Conservation (phyloP, 768 basidiomycete genomes). For the Hygrocybe punicea region DNA sequence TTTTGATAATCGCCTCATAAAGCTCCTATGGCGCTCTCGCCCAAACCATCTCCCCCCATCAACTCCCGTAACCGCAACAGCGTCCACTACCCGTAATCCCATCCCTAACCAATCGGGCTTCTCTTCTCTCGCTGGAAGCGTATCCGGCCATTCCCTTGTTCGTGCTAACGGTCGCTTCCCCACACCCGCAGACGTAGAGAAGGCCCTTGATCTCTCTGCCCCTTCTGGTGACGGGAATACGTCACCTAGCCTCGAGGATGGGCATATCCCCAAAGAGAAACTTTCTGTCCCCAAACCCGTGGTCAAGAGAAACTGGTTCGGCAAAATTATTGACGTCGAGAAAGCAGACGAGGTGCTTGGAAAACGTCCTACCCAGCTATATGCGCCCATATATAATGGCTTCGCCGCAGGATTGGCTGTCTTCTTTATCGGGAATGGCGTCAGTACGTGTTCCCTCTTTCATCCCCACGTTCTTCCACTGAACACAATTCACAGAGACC, state of each 20-base stretch:
- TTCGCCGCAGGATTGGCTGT: constrained; percentile 54
- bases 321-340: not conserved
- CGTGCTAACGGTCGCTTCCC: not conserved
- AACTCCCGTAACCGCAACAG: constrained; percentile 19
- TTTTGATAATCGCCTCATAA: constrained; percentile 75
- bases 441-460: constrained; percentile 41
- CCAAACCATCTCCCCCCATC: constrained; percentile 31
- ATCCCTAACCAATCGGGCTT: constrained; percentile 17
- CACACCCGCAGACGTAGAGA: not conserved
- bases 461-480: not conserved
- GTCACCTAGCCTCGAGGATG: too few species aligned
- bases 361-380: constrained; percentile 39
- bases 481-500: constrained; percentile 26
- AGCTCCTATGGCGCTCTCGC: constrained; percentile 68
- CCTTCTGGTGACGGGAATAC: not conserved
- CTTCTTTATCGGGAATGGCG: constrained; percentile 60
- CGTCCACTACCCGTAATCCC: constrained; percentile 24
- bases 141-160: not conserved
- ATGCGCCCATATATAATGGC: constrained; percentile 71
- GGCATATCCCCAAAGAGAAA: too few species aligned
- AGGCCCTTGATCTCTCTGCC: not conserved
- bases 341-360: constrained; percentile 5
- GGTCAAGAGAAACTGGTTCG: too few species aligned
- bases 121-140: constrained; percentile 33
- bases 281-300: too few species aligned